These are phyloP conservation scores for Kwoniella pini DNA, from an alignment of 768 basidiomycete genomes.

Conservation along the genomic window DNA sequence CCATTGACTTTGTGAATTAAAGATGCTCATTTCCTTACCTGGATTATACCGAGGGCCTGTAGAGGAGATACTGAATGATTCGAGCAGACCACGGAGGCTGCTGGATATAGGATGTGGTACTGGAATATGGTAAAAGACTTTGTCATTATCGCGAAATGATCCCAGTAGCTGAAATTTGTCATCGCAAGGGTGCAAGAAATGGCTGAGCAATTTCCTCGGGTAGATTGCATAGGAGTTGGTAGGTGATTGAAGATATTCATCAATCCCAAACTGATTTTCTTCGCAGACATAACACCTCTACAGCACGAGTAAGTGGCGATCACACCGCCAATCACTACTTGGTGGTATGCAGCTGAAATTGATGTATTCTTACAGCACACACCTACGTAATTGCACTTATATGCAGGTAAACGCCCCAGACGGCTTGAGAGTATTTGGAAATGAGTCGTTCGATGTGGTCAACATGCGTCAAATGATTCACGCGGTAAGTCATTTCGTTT, in stretches of 20 bases:
- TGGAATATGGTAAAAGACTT: conserved; percentile 9
- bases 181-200: conserved; percentile 18
- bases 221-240: conserved; percentile 27
- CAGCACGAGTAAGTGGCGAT: conserved; percentile 23
- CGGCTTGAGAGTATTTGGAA: conserved; percentile 7
- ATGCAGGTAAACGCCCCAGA: conserved; percentile 15
- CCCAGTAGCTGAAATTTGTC: neutral
- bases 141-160: neutral
- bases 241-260: neutral
- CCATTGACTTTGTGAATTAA: neutral
- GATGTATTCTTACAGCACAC: neutral
- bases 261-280: neutral
- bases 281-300: conserved; percentile 16
- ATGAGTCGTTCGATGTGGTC: conserved; percentile 17
- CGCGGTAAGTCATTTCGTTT: conserved; percentile 4
- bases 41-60: conserved; percentile 27
- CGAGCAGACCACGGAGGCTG: neutral
- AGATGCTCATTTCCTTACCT: conserved; percentile 13
- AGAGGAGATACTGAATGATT: conserved; percentile 11
- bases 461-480: conserved; percentile 24
- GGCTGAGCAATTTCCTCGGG: conserved; percentile 21
- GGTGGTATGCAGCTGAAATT: neutral
- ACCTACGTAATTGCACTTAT: conserved; percentile 19
- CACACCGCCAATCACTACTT: neutral
- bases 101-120: conserved; percentile 28